Percentiles rank a stretch among this genome's conserved stretches.
Evolutionary conservation across 352 stramenopile species (phyloP).

Genomic region (Phytopythium mirpurense): DNA sequence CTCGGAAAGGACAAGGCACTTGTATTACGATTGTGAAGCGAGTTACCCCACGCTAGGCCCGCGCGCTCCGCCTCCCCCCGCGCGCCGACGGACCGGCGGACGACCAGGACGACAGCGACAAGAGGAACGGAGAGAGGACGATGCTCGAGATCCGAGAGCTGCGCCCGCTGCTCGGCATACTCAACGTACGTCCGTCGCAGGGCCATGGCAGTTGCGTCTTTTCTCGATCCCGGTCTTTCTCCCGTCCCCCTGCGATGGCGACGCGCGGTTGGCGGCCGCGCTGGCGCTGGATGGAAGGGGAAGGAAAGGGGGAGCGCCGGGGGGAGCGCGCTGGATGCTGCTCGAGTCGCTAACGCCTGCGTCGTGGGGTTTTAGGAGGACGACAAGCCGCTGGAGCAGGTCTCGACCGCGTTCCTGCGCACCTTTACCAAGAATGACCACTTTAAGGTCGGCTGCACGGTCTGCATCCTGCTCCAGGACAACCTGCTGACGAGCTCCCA

Average conservation of each 20-base stretch:
- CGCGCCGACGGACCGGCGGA: neutral
- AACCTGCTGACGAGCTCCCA: constrained; percentile 89
- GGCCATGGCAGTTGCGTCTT: neutral
- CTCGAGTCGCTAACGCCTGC: constrained; percentile 5
- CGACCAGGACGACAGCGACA: neutral
- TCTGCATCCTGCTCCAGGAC: constrained; percentile 88
- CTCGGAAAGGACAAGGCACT: too few relatives aligned
- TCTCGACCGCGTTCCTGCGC: constrained; percentile 57
- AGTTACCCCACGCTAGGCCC: neutral
- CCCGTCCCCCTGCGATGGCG: neutral
- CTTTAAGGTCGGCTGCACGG: constrained; percentile 88
- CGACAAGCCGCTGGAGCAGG: constrained; percentile 77
- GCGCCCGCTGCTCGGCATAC: constrained; percentile 69
- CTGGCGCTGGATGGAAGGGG: neutral
- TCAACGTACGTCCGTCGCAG: constrained; percentile 54
- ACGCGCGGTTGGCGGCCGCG: neutral
- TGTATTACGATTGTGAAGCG: constrained; percentile 1
- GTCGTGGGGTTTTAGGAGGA: constrained; percentile 44
- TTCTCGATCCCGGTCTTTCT: neutral
- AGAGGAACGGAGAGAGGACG: neutral
- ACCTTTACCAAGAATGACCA: constrained; percentile 88
- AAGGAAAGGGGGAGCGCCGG: neutral
- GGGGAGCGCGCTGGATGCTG: constrained; percentile 9
- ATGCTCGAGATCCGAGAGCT: constrained; percentile 85
- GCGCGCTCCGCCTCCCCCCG: neutral